phyloP scores from a whole-genome alignment of 768 basidiomycete species.

The Chlorophyllum brunneum region DNA sequence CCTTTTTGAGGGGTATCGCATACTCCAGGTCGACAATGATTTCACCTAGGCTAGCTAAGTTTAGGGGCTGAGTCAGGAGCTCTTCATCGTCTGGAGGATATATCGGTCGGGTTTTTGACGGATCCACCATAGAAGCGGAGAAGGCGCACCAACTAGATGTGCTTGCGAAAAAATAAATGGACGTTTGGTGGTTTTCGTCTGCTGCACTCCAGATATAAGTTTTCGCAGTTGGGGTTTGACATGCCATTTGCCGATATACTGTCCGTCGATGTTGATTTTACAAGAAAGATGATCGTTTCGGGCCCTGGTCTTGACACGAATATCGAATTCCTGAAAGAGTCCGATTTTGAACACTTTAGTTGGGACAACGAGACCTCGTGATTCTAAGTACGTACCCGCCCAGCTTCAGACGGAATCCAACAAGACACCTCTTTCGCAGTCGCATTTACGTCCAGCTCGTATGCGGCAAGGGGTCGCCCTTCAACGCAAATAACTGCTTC shows the following conservation, averaged over 20 bases:
- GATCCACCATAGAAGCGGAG: not conserved
- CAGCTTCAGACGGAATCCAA: not conserved
- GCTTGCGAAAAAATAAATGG: not conserved
- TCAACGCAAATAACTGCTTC: not conserved
- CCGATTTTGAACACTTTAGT: not conserved
- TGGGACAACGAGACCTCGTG: not conserved
- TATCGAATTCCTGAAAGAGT: not conserved
- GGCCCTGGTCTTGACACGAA: not conserved
- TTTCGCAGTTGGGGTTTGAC: not conserved
- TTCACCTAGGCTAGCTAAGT: not conserved
- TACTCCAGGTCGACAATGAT: not conserved
- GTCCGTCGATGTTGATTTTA: not conserved
- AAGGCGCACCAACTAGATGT: not conserved
- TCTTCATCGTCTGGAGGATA: not conserved
- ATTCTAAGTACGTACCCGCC: not conserved
- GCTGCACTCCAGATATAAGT: too few species aligned
- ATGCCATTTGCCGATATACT: too few species aligned
- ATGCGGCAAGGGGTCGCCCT: not conserved
- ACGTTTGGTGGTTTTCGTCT: not conserved
- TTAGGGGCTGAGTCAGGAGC: not conserved
- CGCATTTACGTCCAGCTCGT: not conserved
- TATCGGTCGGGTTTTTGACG: not conserved
- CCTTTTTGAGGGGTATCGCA: too few species aligned
- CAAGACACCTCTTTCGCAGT: not conserved
- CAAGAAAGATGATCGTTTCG: not conserved